Percentiles rank a stretch among this genome's conserved stretches.
These are phyloP conservation scores for Alloascoidea africana DNA, from an alignment of 805 yeast species.

Conservation along the genomic window DNA sequence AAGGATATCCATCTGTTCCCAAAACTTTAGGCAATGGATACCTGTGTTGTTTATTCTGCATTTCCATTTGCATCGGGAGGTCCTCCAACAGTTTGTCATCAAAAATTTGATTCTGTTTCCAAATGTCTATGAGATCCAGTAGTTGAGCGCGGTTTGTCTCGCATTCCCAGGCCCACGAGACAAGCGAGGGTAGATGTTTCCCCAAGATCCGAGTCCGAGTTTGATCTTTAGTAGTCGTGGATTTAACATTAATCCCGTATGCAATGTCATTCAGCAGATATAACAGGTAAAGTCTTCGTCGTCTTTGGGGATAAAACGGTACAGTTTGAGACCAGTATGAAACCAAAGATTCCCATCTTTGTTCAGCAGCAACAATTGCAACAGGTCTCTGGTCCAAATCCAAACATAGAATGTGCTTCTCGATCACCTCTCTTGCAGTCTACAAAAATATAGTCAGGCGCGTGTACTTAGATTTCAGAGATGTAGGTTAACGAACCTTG, in stretches of 20 bases:
- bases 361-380: too few species aligned
- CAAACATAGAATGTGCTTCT: constrained; percentile 3
- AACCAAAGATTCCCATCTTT: constrained; percentile 4
- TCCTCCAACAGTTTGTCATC: constrained; percentile 2
- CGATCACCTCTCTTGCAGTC: constrained; percentile 4
- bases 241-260: constrained; percentile 1
- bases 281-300: constrained; percentile 6
- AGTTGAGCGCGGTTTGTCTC: constrained; percentile 1
- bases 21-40: constrained; percentile 5
- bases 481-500: not conserved
- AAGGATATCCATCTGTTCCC: constrained; percentile 5
- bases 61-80: constrained; percentile 3
- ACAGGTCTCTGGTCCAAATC: constrained; percentile 2
- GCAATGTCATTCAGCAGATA: constrained; percentile 9
- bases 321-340: constrained; percentile 5
- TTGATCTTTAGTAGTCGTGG: not conserved
- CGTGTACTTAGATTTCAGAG: constrained; percentile 4
- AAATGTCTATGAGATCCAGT: constrained; percentile 5
- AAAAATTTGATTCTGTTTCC: too few species aligned
- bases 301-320: constrained; percentile 4
- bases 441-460: constrained; percentile 2
- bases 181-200: constrained; percentile 5
- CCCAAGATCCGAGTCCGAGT: constrained; percentile 3
- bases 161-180: constrained; percentile 7
- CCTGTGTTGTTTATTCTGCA: not conserved